Conservation (phyloP, 2,329 filamentous ascomycete species). For the Alternaria viburni region DNA sequence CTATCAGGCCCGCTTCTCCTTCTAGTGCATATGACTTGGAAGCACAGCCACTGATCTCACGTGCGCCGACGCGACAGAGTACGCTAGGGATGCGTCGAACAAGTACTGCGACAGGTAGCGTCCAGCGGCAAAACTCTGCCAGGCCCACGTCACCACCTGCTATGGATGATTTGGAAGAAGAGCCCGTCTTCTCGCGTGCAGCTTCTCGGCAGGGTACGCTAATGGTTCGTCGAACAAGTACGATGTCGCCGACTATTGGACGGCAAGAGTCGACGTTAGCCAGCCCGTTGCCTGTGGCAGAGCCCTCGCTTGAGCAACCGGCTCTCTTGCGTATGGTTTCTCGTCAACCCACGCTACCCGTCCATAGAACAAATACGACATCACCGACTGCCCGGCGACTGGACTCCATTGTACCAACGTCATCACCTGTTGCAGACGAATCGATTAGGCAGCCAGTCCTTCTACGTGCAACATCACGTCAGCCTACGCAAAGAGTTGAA, state of each 20-base stretch:
- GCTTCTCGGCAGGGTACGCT: background rate
- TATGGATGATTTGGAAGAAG: conserved; percentile 3
- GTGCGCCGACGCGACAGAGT: accelerated
- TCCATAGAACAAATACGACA: background rate
- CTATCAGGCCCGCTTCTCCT: background rate
- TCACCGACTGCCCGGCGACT: background rate
- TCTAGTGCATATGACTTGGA: conserved; percentile 8
- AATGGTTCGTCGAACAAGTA: background rate
- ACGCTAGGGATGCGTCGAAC: background rate
- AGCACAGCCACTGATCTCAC: background rate
- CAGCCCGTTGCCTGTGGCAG: background rate
- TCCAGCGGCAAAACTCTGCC: background rate
- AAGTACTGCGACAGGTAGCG: background rate
- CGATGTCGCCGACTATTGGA: background rate
- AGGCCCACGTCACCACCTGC: conserved; percentile 1
- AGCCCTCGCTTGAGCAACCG: background rate
- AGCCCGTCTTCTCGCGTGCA: background rate
- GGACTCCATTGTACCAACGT: background rate
- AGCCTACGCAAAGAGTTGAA: background rate
- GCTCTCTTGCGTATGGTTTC: background rate
- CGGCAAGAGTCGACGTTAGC: background rate
- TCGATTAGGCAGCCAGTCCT: background rate
- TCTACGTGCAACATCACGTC: background rate
- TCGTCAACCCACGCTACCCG: background rate
- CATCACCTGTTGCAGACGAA: background rate